phyloP scores from a whole-genome alignment of 2,329 filamentous ascomycete species.

The Periconia sp. region DNA sequence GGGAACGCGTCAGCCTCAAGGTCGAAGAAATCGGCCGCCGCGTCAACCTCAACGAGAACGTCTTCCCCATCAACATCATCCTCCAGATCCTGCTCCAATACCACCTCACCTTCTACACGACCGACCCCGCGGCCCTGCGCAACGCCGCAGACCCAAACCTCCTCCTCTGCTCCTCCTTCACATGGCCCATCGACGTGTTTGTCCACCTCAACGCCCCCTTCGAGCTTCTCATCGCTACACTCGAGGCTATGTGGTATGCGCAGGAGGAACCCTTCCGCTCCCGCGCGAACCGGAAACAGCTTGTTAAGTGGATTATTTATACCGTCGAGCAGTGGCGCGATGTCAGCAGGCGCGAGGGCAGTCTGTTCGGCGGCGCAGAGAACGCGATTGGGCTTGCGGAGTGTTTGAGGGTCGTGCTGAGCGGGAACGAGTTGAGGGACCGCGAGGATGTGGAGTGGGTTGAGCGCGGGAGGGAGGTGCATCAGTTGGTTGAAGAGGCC shows the following conservation, averaged over 20 bases:
- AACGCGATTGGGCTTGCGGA: constrained; percentile 52
- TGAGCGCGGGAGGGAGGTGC: constrained; percentile 30
- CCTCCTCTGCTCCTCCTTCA: constrained; percentile 35
- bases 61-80: constrained; percentile 55
- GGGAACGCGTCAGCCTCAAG: constrained; percentile 67
- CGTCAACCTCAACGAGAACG: constrained; percentile 57
- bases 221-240: constrained; percentile 62
- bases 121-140: constrained; percentile 29
- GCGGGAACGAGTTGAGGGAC: constrained; percentile 43
- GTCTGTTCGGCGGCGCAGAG: constrained; percentile 62
- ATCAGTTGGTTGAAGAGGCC: constrained; percentile 31
- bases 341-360: constrained; percentile 55
- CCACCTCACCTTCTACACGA: constrained; percentile 53
- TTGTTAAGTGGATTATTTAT: constrained; percentile 65
- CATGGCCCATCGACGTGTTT: constrained; percentile 68
- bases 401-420: constrained; percentile 45
- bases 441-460: constrained; percentile 38
- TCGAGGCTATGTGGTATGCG: constrained; percentile 69
- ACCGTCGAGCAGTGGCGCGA: constrained; percentile 63
- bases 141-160: constrained; percentile 13
- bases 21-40: constrained; percentile 60
- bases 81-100: constrained; percentile 40
- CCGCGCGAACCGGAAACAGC: constrained; percentile 52
- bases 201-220: constrained; percentile 63
- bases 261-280: constrained; percentile 67